Base-by-base conservation (phyloP, 352 stramenopile species). In the Peronospora destructor region DNA sequence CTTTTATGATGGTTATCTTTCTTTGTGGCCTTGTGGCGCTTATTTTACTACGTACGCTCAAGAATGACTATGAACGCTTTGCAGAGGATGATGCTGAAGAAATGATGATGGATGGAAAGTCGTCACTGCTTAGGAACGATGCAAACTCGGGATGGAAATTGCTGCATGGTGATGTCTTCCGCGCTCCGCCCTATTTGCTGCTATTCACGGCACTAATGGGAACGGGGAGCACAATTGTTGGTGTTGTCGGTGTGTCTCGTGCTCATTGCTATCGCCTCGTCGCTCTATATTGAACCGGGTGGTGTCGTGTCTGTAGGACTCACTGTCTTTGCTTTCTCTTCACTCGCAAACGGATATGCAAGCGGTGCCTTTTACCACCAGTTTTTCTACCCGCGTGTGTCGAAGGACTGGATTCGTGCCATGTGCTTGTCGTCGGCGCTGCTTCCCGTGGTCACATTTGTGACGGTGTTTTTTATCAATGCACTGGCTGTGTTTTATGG, bases 1-100 rank as follows among this genome's bases (percentile, higher is more conserved):
- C 87, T 59, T 98, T 98, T 64, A 97, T 98, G 93, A 97, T 98
- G 87, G 93, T 98, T 23, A 94, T 98, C 38, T 98, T 98, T 59
- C 60, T 98, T 2, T 96, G 85, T 38, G 94, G 94, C 12, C 74
- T 98, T 6, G 94, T 98, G 11, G 78, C 85, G 19, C 63, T 98
- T 9, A 98, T 98, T 56, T 68, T 98, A 16, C 56, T 98, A 41
- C 80, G 92, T 10, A 98, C 94, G 21, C 65, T 98, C 16, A 87
- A 86, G 49, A 96, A 97, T 45, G 93, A 98, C 60, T 97, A 97
- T 53, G 90, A 92, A 12, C 84, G 83, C 39, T 97, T 93, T 64
- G 79, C 79, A 0, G 82, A 88, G 45, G 79, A 94, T 28, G 84
- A 96, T 35, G 79, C 87, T 2, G 84, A 93, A 50, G 76, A 91